Conservation (phyloP, 176 grass and related monocot genomes). For the Phragmites australis region DNA sequence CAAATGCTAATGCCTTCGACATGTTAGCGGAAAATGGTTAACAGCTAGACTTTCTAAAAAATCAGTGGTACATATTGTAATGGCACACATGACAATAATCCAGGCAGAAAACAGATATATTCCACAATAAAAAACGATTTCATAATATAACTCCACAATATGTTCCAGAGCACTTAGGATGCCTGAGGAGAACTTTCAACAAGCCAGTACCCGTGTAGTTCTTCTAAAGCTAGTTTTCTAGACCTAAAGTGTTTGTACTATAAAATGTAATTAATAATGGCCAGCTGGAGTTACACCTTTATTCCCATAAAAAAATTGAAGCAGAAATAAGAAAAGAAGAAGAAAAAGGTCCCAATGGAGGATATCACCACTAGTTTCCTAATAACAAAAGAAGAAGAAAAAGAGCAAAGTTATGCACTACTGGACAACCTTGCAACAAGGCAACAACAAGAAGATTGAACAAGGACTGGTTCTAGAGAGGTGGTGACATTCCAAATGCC, state of each 20-base stretch:
- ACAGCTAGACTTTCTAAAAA: neutral
- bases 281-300: neutral
- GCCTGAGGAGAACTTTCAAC: too few species aligned
- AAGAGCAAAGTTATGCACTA: neutral
- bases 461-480: neutral
- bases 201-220: neutral
- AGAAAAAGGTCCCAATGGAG: neutral
- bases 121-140: neutral
- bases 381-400: neutral
- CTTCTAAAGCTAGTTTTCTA: conserved; percentile 7
- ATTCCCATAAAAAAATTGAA: neutral
- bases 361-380: neutral
- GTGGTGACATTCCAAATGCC: neutral
- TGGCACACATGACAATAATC: neutral
- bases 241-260: neutral
- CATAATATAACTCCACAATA: neutral
- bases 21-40: neutral
- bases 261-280: neutral
- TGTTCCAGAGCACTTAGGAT: neutral
- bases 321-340: neutral
- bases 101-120: neutral
- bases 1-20: neutral
- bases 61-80: conserved; percentile 7
- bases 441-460: neutral
- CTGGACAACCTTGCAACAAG: neutral